These are phyloP conservation scores for Xanthoceras sorbifolium DNA, from an alignment of 345 rosid species.

Conservation along the genomic window DNA sequence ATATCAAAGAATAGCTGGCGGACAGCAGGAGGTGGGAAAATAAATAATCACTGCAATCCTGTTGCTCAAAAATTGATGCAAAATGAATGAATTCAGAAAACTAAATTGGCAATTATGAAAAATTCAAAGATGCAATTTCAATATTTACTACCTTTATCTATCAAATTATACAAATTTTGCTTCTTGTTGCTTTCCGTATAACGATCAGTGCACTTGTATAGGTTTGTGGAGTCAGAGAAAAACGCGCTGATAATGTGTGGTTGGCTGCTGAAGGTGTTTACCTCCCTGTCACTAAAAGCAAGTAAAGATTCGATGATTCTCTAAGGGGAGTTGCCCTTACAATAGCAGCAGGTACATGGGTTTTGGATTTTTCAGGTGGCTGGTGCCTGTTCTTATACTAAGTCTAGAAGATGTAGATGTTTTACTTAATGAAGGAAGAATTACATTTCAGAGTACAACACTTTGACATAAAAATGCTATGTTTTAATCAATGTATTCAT, in stretches of 20 bases:
- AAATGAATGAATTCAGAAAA: background rate
- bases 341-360: slow-evolving; percentile 40
- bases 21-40: slow-evolving; percentile 95
- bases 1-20: slow-evolving; percentile 96
- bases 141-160: too few relatives aligned
- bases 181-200: background rate
- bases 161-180: background rate
- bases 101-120: background rate
- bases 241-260: slow-evolving; percentile 87
- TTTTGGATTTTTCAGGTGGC: slow-evolving; percentile 38
- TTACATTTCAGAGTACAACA: slow-evolving; percentile 7
- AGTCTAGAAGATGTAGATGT: slow-evolving; percentile 14
- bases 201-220: slow-evolving; percentile 24
- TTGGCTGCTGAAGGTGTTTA: slow-evolving; percentile 97
- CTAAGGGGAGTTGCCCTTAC: slow-evolving; percentile 1
- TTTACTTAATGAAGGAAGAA: slow-evolving; percentile 2
- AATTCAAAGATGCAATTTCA: too few relatives aligned
- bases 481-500: background rate
- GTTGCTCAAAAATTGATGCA: background rate
- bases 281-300: slow-evolving; percentile 72
- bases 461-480: slow-evolving; percentile 8
- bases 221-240: slow-evolving; percentile 91
- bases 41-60: background rate
- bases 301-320: slow-evolving; percentile 27
- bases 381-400: slow-evolving; percentile 30